Conservation (phyloP, 2,329 filamentous ascomycete genomes). For the Salinomyces thailandicus region DNA sequence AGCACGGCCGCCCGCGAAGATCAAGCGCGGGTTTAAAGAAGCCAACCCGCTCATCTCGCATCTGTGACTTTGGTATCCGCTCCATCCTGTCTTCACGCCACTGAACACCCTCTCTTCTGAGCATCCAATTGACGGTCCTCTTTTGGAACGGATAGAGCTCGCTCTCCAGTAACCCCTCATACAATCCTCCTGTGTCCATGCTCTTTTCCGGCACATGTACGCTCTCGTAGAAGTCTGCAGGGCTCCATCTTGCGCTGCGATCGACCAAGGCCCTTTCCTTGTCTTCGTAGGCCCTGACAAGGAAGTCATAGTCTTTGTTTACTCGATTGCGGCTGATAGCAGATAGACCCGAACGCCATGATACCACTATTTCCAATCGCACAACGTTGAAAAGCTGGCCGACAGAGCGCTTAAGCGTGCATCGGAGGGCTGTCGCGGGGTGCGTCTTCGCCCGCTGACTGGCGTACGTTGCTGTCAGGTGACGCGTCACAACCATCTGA, state of each 20-base stretch:
- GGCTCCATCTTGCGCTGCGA: constrained; percentile 30
- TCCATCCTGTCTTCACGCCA: constrained; percentile 26
- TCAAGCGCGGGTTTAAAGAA: constrained; percentile 30
- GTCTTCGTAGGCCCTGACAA: constrained; percentile 17
- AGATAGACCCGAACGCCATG: constrained; percentile 23
- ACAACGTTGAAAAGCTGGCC: constrained; percentile 18
- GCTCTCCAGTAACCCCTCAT: constrained; percentile 17
- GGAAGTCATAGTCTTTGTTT: constrained; percentile 20
- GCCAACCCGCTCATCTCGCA: neutral
- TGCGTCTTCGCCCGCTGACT: neutral
- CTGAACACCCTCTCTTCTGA: constrained; percentile 53
- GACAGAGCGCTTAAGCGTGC: constrained; percentile 15
- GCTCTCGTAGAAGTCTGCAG: constrained; percentile 57
- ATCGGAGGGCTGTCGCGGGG: constrained; percentile 9
- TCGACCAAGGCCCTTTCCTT: constrained; percentile 11
- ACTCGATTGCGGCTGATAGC: constrained; percentile 15
- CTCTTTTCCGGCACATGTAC: constrained; percentile 50
- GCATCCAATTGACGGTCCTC: constrained; percentile 58
- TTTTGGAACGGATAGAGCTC: constrained; percentile 62
- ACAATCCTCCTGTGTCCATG: constrained; percentile 5
- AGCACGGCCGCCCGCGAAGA: constrained; percentile 37
- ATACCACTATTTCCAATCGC: constrained; percentile 17
- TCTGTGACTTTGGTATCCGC: neutral
- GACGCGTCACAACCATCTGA: constrained; percentile 10
- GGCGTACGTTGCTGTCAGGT: constrained; percentile 4